A percentile compares a stretch with the other conserved stretches of the same genome.
Conservation (phyloP, 2,329 filamentous ascomycete genomes). For the Pleoardoris graminearum region DNA sequence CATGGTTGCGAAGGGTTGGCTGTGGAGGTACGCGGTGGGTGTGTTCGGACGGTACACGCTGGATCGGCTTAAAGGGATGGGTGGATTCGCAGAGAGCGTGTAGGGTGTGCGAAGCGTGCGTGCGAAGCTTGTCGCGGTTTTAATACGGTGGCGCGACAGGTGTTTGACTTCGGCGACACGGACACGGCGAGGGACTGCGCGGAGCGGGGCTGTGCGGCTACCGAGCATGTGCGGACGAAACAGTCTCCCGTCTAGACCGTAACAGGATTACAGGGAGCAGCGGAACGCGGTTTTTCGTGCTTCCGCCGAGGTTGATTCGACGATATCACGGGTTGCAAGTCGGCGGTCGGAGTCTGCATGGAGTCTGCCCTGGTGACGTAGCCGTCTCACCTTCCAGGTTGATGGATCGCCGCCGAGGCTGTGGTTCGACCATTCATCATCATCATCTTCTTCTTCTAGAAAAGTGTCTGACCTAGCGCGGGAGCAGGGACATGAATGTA, state of each 20-base stretch:
- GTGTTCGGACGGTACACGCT: neutral
- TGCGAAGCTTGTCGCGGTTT: neutral
- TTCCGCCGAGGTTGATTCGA: neutral
- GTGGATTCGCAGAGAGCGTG: neutral
- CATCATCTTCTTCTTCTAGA: neutral
- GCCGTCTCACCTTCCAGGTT: neutral
- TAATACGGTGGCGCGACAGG: slow-evolving; percentile 11
- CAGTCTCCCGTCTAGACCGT: neutral
- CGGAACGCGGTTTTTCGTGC: neutral
- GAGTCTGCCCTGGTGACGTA: neutral
- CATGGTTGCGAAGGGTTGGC: slow-evolving; percentile 54
- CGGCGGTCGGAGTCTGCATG: too few species aligned
- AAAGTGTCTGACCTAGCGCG: neutral
- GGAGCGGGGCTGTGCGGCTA: slow-evolving; percentile 15
- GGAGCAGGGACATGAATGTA: too few species aligned
- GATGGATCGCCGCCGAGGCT: neutral
- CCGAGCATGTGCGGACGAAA: slow-evolving; percentile 15
- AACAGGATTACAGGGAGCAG: slow-evolving; percentile 14
- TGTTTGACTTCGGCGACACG: slow-evolving; percentile 2
- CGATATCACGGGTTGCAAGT: neutral
- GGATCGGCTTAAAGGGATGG: neutral
- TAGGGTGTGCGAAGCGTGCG: neutral
- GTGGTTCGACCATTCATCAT: too few species aligned
- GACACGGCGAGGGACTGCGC: slow-evolving; percentile 7
- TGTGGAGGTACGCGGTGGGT: neutral